phyloP scores from a whole-genome alignment of 805 yeast genomes.

The Jamesozyma gamospora region DNA sequence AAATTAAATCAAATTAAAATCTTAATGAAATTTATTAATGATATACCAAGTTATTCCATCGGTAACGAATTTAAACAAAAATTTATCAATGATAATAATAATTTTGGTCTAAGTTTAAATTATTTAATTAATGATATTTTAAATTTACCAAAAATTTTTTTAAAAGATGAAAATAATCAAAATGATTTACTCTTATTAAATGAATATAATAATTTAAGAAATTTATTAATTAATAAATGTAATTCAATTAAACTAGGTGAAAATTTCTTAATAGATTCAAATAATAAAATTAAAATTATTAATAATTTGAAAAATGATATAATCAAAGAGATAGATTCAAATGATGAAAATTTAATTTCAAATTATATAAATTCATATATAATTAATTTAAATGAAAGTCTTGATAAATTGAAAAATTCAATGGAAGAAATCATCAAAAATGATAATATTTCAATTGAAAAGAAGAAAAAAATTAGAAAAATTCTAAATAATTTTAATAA shows the following conservation, averaged over 20 bases:
- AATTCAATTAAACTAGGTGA: constrained; percentile 12
- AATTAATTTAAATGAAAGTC: constrained; percentile 4
- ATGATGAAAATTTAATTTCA: constrained; percentile 1
- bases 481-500: constrained; percentile 1
- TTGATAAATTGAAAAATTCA: constrained; percentile 10
- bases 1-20: constrained; percentile 10
- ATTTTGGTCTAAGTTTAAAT: constrained; percentile 11
- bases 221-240: constrained; percentile 13
- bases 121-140: constrained; percentile 14
- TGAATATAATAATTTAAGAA: constrained; percentile 20
- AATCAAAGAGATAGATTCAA: constrained; percentile 1
- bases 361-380: constrained; percentile 10
- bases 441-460: constrained; percentile 1
- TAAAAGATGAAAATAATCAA: constrained; percentile 5
- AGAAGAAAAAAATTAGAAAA: neutral
- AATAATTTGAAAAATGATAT: constrained; percentile 6
- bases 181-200: constrained; percentile 10
- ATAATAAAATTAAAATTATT: constrained; percentile 5
- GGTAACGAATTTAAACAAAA: constrained; percentile 13
- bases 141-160: constrained; percentile 19
- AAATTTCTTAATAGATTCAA: constrained; percentile 1
- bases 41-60: constrained; percentile 17
- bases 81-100: neutral
- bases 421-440: constrained; percentile 15
- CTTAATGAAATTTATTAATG: constrained; percentile 18